Percentiles rank a stretch among this genome's conserved stretches.
phyloP scores from a whole-genome alignment of 2,329 filamentous ascomycete species.

The Aspergillus nomiae region DNA sequence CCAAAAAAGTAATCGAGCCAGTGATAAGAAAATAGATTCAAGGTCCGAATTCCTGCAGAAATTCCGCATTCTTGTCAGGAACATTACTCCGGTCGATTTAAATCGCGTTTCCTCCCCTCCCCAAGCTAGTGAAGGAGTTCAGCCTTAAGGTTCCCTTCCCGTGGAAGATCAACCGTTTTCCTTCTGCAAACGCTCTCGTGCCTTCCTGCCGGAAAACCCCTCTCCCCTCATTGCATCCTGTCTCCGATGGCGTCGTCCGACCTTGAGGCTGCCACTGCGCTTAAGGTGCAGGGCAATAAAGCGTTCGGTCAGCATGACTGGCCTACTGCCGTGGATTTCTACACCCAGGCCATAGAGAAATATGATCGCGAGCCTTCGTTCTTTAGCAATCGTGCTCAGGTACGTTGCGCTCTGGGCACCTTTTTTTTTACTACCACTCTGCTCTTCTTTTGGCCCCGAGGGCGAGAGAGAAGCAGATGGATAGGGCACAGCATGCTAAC shows the following conservation, averaged over 20 bases:
- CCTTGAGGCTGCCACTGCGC: conserved; percentile 70
- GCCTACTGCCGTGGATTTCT: conserved; percentile 76
- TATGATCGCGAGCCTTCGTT: conserved; percentile 84
- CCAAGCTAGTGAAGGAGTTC: neutral
- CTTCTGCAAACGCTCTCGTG: conserved; percentile 10
- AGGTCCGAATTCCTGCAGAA: neutral
- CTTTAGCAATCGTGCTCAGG: conserved; percentile 93
- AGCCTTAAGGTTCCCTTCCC: neutral
- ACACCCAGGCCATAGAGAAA: conserved; percentile 82
- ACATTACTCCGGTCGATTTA: neutral
- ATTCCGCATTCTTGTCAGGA: neutral
- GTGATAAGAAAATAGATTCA: conserved; percentile 4
- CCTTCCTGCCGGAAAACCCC: conserved; percentile 19
- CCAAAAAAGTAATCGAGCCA: neutral
- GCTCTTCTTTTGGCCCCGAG: neutral
- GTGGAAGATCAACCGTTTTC: neutral
- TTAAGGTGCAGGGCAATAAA: conserved; percentile 94
- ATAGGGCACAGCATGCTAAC: neutral
- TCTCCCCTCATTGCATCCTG: conserved; percentile 16
- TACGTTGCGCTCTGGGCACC: conserved; percentile 45
- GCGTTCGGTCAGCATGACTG: conserved; percentile 89
- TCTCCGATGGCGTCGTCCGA: conserved; percentile 44
- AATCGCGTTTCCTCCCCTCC: neutral
- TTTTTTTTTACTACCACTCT: neutral
- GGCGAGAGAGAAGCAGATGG: neutral